These are phyloP conservation scores for Populus hybrid DNA, from an alignment of 441 rosid genomes.

Conservation along the genomic window DNA sequence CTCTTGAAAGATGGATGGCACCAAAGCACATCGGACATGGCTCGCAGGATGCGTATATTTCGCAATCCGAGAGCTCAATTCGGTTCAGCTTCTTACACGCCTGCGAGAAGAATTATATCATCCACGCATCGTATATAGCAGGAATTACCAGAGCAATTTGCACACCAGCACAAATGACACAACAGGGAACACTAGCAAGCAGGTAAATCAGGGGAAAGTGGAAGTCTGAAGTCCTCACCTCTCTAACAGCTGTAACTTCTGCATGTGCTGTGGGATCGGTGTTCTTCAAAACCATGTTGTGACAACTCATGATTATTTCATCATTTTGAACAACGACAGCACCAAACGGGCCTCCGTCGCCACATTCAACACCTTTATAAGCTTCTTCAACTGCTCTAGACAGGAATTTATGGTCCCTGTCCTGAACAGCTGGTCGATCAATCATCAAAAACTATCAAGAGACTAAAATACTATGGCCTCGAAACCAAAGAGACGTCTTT, in stretches of 20 bases:
- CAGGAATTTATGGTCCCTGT: slow-evolving; percentile 82
- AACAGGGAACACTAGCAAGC: background rate
- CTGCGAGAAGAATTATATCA: slow-evolving; percentile 26
- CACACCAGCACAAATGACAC: background rate
- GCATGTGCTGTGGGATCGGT: slow-evolving; percentile 97
- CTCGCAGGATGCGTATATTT: slow-evolving; percentile 89
- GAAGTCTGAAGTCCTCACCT: slow-evolving; percentile 40
- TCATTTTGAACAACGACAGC: slow-evolving; percentile 81
- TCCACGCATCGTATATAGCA: background rate
- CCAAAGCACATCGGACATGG: slow-evolving; percentile 98
- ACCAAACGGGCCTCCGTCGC: slow-evolving; percentile 97
- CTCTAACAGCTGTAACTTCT: slow-evolving; percentile 92
- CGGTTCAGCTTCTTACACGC: slow-evolving; percentile 86
- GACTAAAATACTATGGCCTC: background rate
- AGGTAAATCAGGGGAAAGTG: background rate
- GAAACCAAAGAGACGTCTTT: background rate
- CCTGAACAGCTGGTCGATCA: slow-evolving; percentile 61
- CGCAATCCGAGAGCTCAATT: slow-evolving; percentile 83
- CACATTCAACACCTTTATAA: slow-evolving; percentile 87
- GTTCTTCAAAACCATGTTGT: slow-evolving; percentile 80
- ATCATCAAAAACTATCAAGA: slow-evolving; percentile 11
- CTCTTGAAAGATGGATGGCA: slow-evolving; percentile 87
- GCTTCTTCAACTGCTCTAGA: slow-evolving; percentile 88
- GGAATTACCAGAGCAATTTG: background rate
- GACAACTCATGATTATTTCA: slow-evolving; percentile 74